Percentiles rank a stretch among this genome's conserved stretches.
These are phyloP conservation scores for Salix dunnii DNA, from an alignment of 345 rosid genomes.

Conservation along the genomic window DNA sequence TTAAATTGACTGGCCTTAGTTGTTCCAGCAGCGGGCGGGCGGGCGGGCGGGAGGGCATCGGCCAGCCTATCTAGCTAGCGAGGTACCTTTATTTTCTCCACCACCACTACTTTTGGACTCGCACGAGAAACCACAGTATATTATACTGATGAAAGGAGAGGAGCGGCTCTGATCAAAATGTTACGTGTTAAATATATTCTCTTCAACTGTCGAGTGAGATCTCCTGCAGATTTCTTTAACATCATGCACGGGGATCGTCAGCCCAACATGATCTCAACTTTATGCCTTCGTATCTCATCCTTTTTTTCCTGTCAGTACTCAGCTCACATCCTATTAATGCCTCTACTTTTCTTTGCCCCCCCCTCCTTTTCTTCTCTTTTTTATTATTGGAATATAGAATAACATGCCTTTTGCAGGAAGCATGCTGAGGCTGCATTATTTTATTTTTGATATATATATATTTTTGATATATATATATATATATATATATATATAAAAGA, in stretches of 20 bases:
- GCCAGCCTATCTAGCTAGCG: background rate
- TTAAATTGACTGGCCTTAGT: background rate
- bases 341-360: background rate
- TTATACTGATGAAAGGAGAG: background rate
- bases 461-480: too few species aligned
- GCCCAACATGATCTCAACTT: background rate
- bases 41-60: too few species aligned
- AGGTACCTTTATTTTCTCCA: too few species aligned
- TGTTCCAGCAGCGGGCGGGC: background rate
- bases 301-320: background rate
- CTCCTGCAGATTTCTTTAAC: background rate
- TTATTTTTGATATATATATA: too few species aligned
- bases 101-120: too few species aligned
- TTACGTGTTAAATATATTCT: background rate
- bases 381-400: background rate
- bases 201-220: background rate
- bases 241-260: background rate
- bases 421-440: background rate
- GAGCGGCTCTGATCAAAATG: background rate
- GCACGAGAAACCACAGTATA: background rate
- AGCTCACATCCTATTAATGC: background rate
- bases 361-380: background rate
- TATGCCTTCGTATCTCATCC: background rate
- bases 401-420: background rate
- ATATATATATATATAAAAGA: too few species aligned